phyloP scores from a whole-genome alignment of 768 basidiomycete genomes.

The Lactifluus volemus region DNA sequence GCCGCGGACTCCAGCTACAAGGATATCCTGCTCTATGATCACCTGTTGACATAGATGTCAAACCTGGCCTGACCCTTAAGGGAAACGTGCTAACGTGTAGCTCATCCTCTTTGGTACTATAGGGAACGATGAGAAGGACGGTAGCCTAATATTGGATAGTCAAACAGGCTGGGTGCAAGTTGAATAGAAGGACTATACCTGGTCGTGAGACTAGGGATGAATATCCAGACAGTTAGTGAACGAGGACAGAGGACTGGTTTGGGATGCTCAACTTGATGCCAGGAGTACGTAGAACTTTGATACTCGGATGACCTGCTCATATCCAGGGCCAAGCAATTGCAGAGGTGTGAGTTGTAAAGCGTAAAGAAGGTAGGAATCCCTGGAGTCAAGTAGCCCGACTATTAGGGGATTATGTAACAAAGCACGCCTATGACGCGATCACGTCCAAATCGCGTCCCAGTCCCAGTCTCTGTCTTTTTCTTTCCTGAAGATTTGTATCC shows the following conservation, averaged over 20 bases:
- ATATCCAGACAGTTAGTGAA: slow-evolving; percentile 3
- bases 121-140: slow-evolving; percentile 64
- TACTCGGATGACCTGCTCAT: slow-evolving; percentile 10
- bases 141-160: slow-evolving; percentile 47
- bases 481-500: not conserved
- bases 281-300: slow-evolving; percentile 50
- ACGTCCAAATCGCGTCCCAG: not conserved
- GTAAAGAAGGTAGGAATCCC: not conserved
- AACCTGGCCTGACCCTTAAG: not conserved
- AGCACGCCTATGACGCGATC: not conserved
- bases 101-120: slow-evolving; percentile 62
- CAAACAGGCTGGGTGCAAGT: slow-evolving; percentile 15
- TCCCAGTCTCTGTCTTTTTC: not conserved
- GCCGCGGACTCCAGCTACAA: slow-evolving; percentile 66
- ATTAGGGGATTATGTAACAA: slow-evolving; percentile 7
- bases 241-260: not conserved
- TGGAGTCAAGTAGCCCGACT: not conserved
- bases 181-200: slow-evolving; percentile 37
- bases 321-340: not conserved
- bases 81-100: slow-evolving; percentile 34
- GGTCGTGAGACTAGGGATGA: slow-evolving; percentile 67
- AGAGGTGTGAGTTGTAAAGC: not conserved
- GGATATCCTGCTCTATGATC: slow-evolving; percentile 58
- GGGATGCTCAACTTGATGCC: slow-evolving; percentile 64
- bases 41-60: slow-evolving; percentile 37